Percentiles rank a stretch among this genome's conserved stretches.
These are phyloP conservation scores for Penicillium alfredii DNA, from an alignment of 495 filamentous ascomycete species.

Conservation along the genomic window DNA sequence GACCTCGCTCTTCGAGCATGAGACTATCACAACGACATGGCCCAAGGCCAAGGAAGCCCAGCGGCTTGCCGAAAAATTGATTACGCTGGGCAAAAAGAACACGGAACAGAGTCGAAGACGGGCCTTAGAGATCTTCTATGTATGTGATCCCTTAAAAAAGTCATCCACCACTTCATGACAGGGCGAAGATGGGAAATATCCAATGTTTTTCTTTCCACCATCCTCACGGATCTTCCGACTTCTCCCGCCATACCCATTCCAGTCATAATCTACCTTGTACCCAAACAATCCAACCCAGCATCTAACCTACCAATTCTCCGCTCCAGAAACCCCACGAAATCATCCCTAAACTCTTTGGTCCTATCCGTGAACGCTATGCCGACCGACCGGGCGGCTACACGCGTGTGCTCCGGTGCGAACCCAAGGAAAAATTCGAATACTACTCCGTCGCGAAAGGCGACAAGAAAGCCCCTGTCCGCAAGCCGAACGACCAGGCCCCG, in stretches of 20 bases:
- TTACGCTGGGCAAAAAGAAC: conserved; percentile 88
- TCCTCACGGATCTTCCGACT: too few species aligned
- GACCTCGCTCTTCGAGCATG: conserved; percentile 88
- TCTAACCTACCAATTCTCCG: conserved; percentile 5
- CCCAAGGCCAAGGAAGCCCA: conserved; percentile 96
- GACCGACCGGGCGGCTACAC: conserved; percentile 89
- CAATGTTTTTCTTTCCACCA: not conserved
- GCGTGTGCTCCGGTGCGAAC: conserved; percentile 82
- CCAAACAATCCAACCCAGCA: not conserved
- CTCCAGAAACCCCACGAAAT: conserved; percentile 55
- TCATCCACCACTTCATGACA: too few species aligned
- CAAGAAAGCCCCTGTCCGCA: conserved; percentile 17
- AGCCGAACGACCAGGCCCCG: conserved; percentile 65
- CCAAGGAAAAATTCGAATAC: conserved; percentile 40
- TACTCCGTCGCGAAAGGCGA: conserved; percentile 15
- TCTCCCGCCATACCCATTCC: too few species aligned
- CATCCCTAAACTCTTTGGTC: conserved; percentile 82
- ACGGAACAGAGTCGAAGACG: conserved; percentile 64
- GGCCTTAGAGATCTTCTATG: conserved; percentile 73
- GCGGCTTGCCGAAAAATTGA: conserved; percentile 82
- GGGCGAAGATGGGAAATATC: too few species aligned
- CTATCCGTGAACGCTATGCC: conserved; percentile 71
- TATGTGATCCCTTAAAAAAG: conserved; percentile 48
- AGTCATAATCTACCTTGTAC: too few species aligned
- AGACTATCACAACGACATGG: conserved; percentile 91